Percentiles rank a stretch among this genome's conserved stretches.
These are phyloP conservation scores for Tolypocladium tropicale DNA, from an alignment of 2,329 filamentous ascomycete genomes.

Conservation along the genomic window DNA sequence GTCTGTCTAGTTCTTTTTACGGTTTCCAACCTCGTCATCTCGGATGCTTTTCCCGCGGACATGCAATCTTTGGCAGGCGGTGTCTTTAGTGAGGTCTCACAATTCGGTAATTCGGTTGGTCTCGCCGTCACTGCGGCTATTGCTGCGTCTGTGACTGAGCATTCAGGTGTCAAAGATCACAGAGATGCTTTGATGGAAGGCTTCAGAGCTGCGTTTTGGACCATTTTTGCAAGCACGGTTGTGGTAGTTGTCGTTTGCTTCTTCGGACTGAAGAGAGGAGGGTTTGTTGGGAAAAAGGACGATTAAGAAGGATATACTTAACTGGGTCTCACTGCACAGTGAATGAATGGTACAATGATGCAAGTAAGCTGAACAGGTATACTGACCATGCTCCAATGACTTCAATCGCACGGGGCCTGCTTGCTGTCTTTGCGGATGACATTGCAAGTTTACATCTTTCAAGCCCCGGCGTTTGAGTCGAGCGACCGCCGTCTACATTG, in stretches of 20 bases:
- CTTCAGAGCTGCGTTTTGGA: conserved; percentile 43
- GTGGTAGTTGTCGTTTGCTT: conserved; percentile 22
- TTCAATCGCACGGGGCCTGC: no score
- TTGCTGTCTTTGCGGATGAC: no score
- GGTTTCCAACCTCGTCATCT: conserved; percentile 42
- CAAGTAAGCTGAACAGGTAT: no score
- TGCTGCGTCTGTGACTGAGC: conserved; percentile 30
- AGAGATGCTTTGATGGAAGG: conserved; percentile 34
- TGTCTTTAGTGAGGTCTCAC: conserved; percentile 48
- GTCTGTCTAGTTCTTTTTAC: conserved; percentile 37
- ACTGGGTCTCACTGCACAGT: no score
- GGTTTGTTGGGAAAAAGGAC: conserved; percentile 37
- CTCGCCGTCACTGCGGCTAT: conserved; percentile 41
- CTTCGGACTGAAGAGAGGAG: conserved; percentile 33
- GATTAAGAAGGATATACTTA: no score
- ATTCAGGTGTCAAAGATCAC: conserved; percentile 14
- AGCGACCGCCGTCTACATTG: no score
- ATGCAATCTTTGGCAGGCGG: conserved; percentile 48
- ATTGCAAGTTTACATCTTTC: no score
- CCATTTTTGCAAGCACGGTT: conserved; percentile 30
- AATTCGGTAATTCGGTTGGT: conserved; percentile 45
- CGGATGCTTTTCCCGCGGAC: conserved; percentile 40
- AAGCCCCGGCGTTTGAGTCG: no score
- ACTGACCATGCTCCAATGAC: no score
- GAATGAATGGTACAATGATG: no score